These are phyloP conservation scores for Podaxis sp. DNA, from an alignment of 768 basidiomycete genomes.

Conservation along the genomic window DNA sequence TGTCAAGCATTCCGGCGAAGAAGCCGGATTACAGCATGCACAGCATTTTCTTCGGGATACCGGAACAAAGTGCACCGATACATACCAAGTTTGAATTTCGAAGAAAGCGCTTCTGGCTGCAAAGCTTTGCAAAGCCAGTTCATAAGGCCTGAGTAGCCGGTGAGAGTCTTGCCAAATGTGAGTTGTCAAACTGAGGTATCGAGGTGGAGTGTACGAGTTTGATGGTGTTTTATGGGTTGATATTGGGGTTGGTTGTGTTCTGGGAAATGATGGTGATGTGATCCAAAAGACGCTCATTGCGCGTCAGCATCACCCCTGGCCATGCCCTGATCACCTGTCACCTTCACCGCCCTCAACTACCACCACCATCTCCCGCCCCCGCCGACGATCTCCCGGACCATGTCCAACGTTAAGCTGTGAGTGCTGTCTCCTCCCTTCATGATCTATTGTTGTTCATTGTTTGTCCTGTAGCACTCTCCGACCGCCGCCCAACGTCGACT, in stretches of 20 bases:
- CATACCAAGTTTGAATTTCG: too few relatives aligned
- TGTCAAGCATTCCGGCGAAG: too few relatives aligned
- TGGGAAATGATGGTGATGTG: slow-evolving; percentile 9
- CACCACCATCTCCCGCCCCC: neutral
- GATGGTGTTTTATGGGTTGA: slow-evolving; percentile 1
- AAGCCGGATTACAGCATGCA: too few relatives aligned
- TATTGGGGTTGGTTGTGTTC: neutral
- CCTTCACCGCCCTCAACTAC: neutral
- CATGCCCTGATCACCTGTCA: slow-evolving; percentile 7
- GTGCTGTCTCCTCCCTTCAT: slow-evolving; percentile 11
- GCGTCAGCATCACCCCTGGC: neutral
- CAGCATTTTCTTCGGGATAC: too few relatives aligned
- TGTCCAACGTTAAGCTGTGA: slow-evolving; percentile 40
- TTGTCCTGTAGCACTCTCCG: slow-evolving; percentile 61
- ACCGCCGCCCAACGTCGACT: slow-evolving; percentile 87
- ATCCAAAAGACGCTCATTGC: neutral
- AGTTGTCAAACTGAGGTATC: too few relatives aligned
- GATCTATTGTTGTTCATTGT: slow-evolving; percentile 11
- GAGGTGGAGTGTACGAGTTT: neutral
- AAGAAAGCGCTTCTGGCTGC: too few relatives aligned
- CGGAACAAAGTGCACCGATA: too few relatives aligned
- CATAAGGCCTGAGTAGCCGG: too few relatives aligned
- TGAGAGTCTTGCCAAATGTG: too few relatives aligned
- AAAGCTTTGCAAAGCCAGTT: too few relatives aligned
- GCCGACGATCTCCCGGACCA: slow-evolving; percentile 8